These are phyloP conservation scores for Lasiosphaeria miniovina DNA, from an alignment of 495 filamentous ascomycete species.

Conservation along the genomic window DNA sequence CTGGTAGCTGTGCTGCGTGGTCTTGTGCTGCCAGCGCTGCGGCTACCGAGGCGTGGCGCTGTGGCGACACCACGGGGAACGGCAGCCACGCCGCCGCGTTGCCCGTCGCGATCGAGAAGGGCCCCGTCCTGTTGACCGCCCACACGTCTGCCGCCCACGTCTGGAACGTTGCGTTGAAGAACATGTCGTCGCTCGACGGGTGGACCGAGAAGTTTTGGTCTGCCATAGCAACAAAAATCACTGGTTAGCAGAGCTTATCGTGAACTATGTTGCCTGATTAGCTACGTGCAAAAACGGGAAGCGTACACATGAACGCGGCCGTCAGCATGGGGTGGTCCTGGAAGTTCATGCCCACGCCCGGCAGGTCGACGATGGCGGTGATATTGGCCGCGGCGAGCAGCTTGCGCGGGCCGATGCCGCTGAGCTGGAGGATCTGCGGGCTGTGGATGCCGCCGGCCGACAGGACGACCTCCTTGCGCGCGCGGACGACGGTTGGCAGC, in stretches of 20 bases:
- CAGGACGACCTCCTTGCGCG: slow-evolving; percentile 56
- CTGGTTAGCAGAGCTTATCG: too few species aligned
- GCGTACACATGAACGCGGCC: slow-evolving; percentile 31
- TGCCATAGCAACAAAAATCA: slow-evolving; percentile 5
- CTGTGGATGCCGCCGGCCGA: slow-evolving; percentile 57
- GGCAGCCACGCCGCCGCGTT: slow-evolving; percentile 46
- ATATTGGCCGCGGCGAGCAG: slow-evolving; percentile 44
- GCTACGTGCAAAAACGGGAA: background rate
- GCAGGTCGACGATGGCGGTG: slow-evolving; percentile 43
- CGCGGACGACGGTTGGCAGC: slow-evolving; percentile 32
- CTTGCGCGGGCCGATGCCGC: slow-evolving; percentile 49
- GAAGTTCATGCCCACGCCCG: slow-evolving; percentile 57
- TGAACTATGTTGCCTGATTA: too few species aligned
- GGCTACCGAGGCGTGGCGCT: slow-evolving; percentile 29
- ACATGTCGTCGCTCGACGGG: slow-evolving; percentile 34
- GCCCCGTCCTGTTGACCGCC: slow-evolving; percentile 40
- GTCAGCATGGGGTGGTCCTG: slow-evolving; percentile 52
- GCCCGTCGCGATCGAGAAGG: slow-evolving; percentile 41
- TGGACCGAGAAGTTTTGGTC: slow-evolving; percentile 32
- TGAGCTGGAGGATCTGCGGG: slow-evolving; percentile 55
- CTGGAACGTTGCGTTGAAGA: slow-evolving; percentile 37
- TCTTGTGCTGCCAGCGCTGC: slow-evolving; percentile 33
- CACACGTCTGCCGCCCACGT: slow-evolving; percentile 35
- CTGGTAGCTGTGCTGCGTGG: slow-evolving; percentile 36
- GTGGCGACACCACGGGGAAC: slow-evolving; percentile 43